Conservation (phyloP, 1,284 basidiomycete species). For the Naganishia liquefaciens region DNA sequence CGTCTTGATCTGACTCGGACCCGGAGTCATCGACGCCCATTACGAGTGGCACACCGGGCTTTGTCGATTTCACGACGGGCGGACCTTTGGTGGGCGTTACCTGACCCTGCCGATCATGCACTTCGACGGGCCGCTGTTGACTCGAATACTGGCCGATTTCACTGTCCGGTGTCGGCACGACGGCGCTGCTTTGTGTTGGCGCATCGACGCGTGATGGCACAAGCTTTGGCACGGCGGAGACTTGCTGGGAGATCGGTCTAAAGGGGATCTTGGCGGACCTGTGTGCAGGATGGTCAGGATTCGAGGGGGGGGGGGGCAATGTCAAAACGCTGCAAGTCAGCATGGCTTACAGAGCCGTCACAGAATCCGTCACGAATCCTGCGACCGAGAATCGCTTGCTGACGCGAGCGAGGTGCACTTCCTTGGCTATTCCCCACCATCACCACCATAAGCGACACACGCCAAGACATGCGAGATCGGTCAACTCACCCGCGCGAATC, state of each 20-base stretch:
- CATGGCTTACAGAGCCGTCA: slow-evolving; percentile 13
- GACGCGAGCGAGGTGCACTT: slow-evolving; percentile 19
- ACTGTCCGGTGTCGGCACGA: slow-evolving; percentile 23
- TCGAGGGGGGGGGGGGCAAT: not conserved
- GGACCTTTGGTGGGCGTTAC: not conserved
- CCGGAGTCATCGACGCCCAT: slow-evolving; percentile 5
- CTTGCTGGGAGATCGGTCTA: slow-evolving; percentile 23
- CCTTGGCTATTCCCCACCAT: slow-evolving; percentile 10
- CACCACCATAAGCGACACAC: not conserved
- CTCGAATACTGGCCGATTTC: slow-evolving; percentile 28
- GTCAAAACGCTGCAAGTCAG: not conserved
- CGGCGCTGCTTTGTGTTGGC: slow-evolving; percentile 22
- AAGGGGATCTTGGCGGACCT: slow-evolving; percentile 23
- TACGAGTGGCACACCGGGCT: not conserved
- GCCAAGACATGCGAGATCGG: not conserved
- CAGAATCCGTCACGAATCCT: slow-evolving; percentile 5
- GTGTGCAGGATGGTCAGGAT: not conserved
- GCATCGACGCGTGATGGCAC: slow-evolving; percentile 2
- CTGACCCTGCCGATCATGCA: not conserved
- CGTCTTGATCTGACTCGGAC: slow-evolving; percentile 19
- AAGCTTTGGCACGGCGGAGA: slow-evolving; percentile 18
- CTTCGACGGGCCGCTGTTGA: slow-evolving; percentile 11
- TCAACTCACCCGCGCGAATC: slow-evolving; percentile 19
- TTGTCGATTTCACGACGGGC: not conserved
- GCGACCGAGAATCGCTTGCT: slow-evolving; percentile 21